Evolutionary conservation across 768 basidiomycete species (phyloP), one percentile per base, ranked within the genome.

Genomic region (Saitozyma podzolica): DNA sequence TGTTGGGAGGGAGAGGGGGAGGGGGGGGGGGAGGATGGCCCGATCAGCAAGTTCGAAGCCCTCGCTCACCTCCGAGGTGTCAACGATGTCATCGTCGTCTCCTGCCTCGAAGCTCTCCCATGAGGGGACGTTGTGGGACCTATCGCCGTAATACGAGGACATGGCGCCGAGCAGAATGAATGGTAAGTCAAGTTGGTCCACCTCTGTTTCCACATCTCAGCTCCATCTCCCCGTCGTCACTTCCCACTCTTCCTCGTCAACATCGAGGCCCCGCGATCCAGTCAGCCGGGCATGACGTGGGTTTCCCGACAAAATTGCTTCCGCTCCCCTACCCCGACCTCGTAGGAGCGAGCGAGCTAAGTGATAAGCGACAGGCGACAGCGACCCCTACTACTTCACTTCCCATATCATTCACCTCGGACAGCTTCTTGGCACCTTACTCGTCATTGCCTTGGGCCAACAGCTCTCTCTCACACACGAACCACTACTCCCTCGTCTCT

Each of bases 141-240:
- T 62, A 47, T 73, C 74, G 17, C 72, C 72, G 56, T 75, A 75
- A 56, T 75, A 75, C 3, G 69, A 71, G 3, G 65, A 57, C 74
- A 75, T 75, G 42, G 8, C 50, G 42, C 17, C 51, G 9, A 40
- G 57, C 47, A 19, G 40, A 47, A 41, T 37, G 20, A n/a, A n/a
- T 7, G 54, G 8, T 40, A 20, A 45, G 17, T 43, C 29, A 19
- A 3, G 9, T 37, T 45, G 37, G 53, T 55, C 41, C 39, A 49
- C 51, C 13, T 20, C 29, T 29, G 29, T 29, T 29, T 29, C 29
- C 29, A 29, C 5, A 29, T 29, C 29, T 5, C 29, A 29, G 2
- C 29, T 29, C 29, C 29, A 29, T 29, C 29, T 29, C 29, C 29
- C 29, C 29, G 2, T 29, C 2, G 29, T 29, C n/a, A n/a, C n/a